Evolutionary conservation across 1,284 basidiomycete species (phyloP), one percentile per base, ranked within the genome.

Genomic region (Sporisorium scitamineum): DNA sequence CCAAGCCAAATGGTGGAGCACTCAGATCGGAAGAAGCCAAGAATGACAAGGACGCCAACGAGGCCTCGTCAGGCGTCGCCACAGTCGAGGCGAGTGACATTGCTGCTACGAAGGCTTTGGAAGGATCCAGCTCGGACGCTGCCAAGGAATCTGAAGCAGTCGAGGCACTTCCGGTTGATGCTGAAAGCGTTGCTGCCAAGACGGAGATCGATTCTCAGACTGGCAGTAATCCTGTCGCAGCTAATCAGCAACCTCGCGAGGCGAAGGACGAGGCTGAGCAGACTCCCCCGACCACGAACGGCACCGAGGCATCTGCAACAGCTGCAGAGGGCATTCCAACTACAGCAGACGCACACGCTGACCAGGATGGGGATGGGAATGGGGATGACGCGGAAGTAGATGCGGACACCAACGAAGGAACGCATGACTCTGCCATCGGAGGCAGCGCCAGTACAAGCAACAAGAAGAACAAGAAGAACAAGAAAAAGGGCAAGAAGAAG

Each of bases 401-500:
- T 16, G 88, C 88, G 53, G 93, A 93, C 76, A 89, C 89, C 39
- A 84, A 86, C 26, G 89, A 91, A 64, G 91, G 94, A 81, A 88
- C 89, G 56, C 87, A 87, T 13, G 91, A 90, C 81, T 91, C 95
- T 48, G 87, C 88, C 1, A 91, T 93, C 75, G 92, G 95, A 55
- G 91, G 92, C 67, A 93, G 95, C 69, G 87, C 90, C 44, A 85
- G 96, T 6, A 27, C n/a, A 18, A n/a, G 48, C 48, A 50, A 13
- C 27, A 91, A 90, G 86, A 92, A 94, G 88, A 92, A 97, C 76
- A 89, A 91, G 47, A 90, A 90, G 63, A 76, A 76, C 62, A 72
- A 76, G 53, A 79, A 65, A 45, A 76, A 72, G 63, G 62, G 59
- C 18, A 78, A 75, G 65, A 70, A 68, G 52, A 72, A 77, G 56